Percentiles rank a stretch among this genome's conserved stretches.
Evolutionary conservation across 2,329 filamentous ascomycete genomes (phyloP).

Genomic region (Colletotrichum camelliae): DNA sequence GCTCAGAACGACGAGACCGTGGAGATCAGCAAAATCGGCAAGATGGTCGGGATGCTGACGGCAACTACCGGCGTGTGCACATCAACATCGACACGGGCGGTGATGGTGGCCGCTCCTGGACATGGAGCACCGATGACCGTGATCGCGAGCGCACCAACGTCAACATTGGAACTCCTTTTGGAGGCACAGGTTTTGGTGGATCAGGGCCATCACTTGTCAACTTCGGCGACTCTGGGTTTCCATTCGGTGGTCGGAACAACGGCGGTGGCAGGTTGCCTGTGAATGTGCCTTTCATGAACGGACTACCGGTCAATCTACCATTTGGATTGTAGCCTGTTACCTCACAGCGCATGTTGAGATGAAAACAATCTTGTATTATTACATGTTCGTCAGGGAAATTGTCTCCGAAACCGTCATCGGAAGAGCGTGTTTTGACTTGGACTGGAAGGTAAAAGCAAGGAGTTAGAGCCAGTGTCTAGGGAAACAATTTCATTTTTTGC

Average conservation of each 20-base stretch:
- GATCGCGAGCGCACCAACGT: neutral
- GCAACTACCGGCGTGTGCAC: neutral
- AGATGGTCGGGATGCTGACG: neutral
- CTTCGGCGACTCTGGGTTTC: neutral
- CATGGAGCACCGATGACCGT: neutral
- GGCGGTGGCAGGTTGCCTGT: slow-evolving; percentile 1
- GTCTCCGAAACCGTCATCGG: neutral
- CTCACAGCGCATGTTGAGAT: neutral
- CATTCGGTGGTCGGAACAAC: neutral
- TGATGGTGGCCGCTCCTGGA: slow-evolving; percentile 1
- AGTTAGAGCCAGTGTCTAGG: neutral
- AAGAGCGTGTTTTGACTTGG: neutral
- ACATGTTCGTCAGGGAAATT: neutral
- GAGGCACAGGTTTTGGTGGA: neutral
- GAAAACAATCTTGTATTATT: neutral
- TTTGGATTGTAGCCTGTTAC: neutral
- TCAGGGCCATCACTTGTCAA: neutral
- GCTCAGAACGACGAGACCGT: neutral
- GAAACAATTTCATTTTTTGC: neutral
- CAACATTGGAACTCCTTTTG: slow-evolving; percentile 6
- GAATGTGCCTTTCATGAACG: neutral
- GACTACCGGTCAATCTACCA: slow-evolving; percentile 4
- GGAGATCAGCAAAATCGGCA: neutral
- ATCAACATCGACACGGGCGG: slow-evolving; percentile 13
- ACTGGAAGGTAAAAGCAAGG: neutral